Conservation (phyloP, 176 grass and related monocot genomes). For the maize (Zea mays) region Zm-B73-REFERENCE-NAM-5.0 NC_050101.1:139121501-139122000, state of each 20-base stretch:
- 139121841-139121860: slow-evolving; percentile 76
- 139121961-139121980: no score
- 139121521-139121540: slow-evolving; percentile 77
- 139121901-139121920: slow-evolving; percentile 9
- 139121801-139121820: slow-evolving; percentile 79
- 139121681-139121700: slow-evolving; percentile 81
- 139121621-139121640: slow-evolving; percentile 76
- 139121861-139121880: slow-evolving; percentile 70
- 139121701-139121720: slow-evolving; percentile 81
- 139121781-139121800: slow-evolving; percentile 95
- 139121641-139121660: slow-evolving; percentile 60
- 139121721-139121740: slow-evolving; percentile 82
- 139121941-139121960: not conserved
- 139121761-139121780: slow-evolving; percentile 95
- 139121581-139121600: slow-evolving; percentile 82
- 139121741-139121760: slow-evolving; percentile 89
- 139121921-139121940: not conserved
- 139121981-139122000: no score
- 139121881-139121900: slow-evolving; percentile 97
- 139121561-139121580: slow-evolving; percentile 79
- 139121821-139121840: slow-evolving; percentile 79
- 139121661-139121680: slow-evolving; percentile 83
- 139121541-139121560: slow-evolving; percentile 85
- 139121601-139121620: slow-evolving; percentile 88
- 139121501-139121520: slow-evolving; percentile 69